Conservation (phyloP, 345 rosid species). For the Boechera retrofracta region DNA sequence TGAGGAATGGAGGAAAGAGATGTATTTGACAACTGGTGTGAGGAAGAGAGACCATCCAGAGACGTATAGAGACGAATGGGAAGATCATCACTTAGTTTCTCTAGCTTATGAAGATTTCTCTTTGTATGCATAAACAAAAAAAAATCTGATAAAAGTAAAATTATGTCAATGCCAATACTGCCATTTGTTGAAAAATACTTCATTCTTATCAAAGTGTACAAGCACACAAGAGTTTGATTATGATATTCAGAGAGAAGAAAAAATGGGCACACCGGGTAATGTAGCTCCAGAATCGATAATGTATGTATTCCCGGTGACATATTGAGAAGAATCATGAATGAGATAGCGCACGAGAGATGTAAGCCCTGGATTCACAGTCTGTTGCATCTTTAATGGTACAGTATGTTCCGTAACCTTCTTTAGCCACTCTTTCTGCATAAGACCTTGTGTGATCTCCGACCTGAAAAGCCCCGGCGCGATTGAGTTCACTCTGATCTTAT, state of each 20-base stretch:
- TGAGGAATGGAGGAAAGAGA: constrained; percentile 61
- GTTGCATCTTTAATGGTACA: constrained; percentile 46
- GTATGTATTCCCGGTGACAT: constrained; percentile 59
- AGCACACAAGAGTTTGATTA: neutral
- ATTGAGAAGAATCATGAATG: constrained; percentile 62
- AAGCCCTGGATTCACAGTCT: constrained; percentile 61
- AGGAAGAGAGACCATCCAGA: constrained; percentile 26
- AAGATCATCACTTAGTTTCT: constrained; percentile 49
- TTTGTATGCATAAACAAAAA: too few relatives aligned
- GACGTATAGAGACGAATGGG: constrained; percentile 61
- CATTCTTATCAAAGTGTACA: neutral
- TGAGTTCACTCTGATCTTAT: neutral
- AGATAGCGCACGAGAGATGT: constrained; percentile 67
- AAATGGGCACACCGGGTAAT: constrained; percentile 62
- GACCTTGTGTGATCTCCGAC: constrained; percentile 69
- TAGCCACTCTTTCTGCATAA: constrained; percentile 65
- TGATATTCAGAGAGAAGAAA: constrained; percentile 47
- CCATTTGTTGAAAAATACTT: neutral
- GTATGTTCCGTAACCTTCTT: constrained; percentile 46
- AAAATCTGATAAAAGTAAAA: too few relatives aligned
- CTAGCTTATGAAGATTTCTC: constrained; percentile 48
- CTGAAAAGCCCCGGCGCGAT: neutral
- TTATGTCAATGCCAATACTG: neutral
- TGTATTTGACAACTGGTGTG: constrained; percentile 21
- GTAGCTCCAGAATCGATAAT: constrained; percentile 63